Evolutionary conservation across 805 yeast genomes (phyloP).

Genomic region (Wickerhamomyces pijperi): DNA sequence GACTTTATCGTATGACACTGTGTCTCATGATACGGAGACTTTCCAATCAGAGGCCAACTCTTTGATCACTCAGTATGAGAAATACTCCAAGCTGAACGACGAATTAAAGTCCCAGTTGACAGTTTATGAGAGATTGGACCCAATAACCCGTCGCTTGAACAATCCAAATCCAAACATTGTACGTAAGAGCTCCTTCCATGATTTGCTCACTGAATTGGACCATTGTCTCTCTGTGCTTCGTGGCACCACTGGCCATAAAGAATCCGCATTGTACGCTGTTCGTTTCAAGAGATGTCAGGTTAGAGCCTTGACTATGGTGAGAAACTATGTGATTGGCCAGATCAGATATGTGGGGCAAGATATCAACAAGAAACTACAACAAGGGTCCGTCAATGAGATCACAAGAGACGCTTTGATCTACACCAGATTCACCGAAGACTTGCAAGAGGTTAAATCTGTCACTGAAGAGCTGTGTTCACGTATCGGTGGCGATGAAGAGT

Average conservation of each 20-base stretch:
- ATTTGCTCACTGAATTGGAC: conserved; percentile 49
- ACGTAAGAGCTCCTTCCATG: conserved; percentile 41
- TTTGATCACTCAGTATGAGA: conserved; percentile 35
- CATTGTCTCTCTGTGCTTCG: conserved; percentile 44
- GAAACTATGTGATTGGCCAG: conserved; percentile 45
- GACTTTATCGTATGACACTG: conserved; percentile 40
- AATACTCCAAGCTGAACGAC: conserved; percentile 28
- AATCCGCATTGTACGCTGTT: conserved; percentile 54
- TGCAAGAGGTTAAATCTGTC: conserved; percentile 26
- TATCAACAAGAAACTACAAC: conserved; percentile 16
- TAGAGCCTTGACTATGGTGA: conserved; percentile 63
- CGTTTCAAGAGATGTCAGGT: conserved; percentile 79
- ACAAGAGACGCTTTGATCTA: conserved; percentile 56
- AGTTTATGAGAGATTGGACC: conserved; percentile 61
- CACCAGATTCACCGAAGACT: conserved; percentile 44
- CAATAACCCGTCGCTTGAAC: conserved; percentile 56
- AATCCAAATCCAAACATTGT: conserved; percentile 63
- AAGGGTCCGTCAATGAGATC: conserved; percentile 21
- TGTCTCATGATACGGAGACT: conserved; percentile 49
- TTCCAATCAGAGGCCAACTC: conserved; percentile 48
- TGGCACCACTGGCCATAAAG: conserved; percentile 53
- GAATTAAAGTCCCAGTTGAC: conserved; percentile 39
- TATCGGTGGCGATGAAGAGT: conserved; percentile 35
- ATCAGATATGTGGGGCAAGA: conserved; percentile 24
- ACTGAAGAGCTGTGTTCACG: conserved; percentile 27